Base-by-base conservation (phyloP, 805 yeast genomes). In the Ogataea angusta region DNA sequence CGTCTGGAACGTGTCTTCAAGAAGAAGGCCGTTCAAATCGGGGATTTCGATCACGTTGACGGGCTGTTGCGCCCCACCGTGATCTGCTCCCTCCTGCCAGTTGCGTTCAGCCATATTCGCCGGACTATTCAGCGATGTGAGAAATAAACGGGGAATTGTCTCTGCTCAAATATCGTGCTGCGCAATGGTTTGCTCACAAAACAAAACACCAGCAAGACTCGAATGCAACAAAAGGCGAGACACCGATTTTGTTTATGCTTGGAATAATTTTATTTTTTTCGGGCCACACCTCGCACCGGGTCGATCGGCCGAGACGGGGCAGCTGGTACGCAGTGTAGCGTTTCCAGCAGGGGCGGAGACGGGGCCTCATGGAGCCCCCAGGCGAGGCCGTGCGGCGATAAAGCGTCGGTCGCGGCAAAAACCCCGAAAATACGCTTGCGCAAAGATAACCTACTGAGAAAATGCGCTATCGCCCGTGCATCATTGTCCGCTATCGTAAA, bases 41-140 rank as follows among this genome's bases (percentile, higher is more conserved):
- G 60, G 59, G 12, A 56, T 56, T 27, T 56, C 58, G 14, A 56
- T 56, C 13, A 48, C 42, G 9, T 36, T 43, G 30, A 45, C 19
- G 21, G 40, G 30, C 10, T 33, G 39, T 14, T 24, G 33, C 18
- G 37, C 13, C 25, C 30, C 33, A 15, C 22, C 16, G 17, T 13
- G 25, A 15, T 37, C 40, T 21, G 30, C 19, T 21, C 18, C 32
- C 31, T 22, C 40, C 30, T 38, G 42, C 37, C 42, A 27, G 16
- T 38, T 38, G 34, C 25, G 33, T 32, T 38, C 37, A 27, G 42
- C 34, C 42, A 38, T 38, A 10, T 13, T 16, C n/a, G 12, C 14
- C 5, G 14, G 10, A 2, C 6, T 14, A n/a, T 27, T 27, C 30
- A n/a, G 15, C 6, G 17, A 23, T 5, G 21, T n/a, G 12, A 13